Base-by-base conservation (phyloP, 345 rosid species). In the Zanthoxylum bungeanum region DNA sequence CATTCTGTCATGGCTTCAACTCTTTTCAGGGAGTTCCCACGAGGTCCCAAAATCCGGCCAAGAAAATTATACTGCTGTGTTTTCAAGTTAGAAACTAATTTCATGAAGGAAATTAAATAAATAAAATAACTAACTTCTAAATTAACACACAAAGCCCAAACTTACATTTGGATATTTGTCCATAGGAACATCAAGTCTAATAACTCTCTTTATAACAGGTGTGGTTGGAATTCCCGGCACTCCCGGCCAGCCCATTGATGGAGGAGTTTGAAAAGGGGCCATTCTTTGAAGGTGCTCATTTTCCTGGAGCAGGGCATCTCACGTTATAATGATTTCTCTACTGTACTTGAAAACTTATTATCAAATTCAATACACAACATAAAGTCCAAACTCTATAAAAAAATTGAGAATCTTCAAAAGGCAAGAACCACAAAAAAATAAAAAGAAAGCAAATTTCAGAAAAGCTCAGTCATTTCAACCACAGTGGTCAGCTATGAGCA, bases 21-120 rank as follows among this genome's bases (percentile, higher is more conserved):
- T 83, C 97, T 86, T 83, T 94, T 92, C 46, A 94, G 82, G 73
- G 97, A 94, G 80, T 92, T 92, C 44, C 98, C 98, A 22, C 98
- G 89, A 19, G 98, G 97, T 69, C 97, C 98, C 78, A 94, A 81
- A 78, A 94, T 86, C 70, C 96, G 83, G 39, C 98, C 98, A 71
- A 92, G 97, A 82, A 95, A 95, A 74, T 95, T 89, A 67, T 82
- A 92, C 98, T 95, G 92, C 73, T 53, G 80, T 74, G 22, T 24
- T 56, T 60, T 60, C 22, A 59, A 40, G 67, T 81, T 75, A 77
- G 87, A 78, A 39, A 71, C 60, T 31, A 34, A 31, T 60, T 22
- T 44, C 31, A 44, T 34, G 57, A 56, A 79, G 56, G 72, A 62
- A 73, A 71, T 33, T 10, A 22, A 46, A 39, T 39, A 9, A 9